These are phyloP conservation scores for Vanrija pseudolonga DNA, from an alignment of 1,284 basidiomycete genomes.

Conservation along the genomic window DNA sequence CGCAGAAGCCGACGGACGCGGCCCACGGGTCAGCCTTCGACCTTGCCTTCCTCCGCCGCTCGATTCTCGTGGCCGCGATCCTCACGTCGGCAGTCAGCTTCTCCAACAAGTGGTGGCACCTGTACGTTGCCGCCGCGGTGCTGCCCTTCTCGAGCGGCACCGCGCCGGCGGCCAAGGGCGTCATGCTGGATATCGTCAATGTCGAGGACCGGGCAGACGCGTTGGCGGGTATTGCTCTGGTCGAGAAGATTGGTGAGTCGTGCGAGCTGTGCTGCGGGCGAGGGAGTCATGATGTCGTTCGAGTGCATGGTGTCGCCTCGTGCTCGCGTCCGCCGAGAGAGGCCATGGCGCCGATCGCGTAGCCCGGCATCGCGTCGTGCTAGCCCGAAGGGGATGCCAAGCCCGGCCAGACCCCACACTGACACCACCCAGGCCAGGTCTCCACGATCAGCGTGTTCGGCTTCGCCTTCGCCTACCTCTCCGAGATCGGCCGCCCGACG, in stretches of 20 bases:
- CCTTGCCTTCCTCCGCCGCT: conserved; percentile 41
- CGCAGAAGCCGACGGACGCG: conserved; percentile 16
- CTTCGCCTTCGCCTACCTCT: conserved; percentile 30
- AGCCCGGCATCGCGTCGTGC: too few species aligned
- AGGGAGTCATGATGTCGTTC: too few species aligned
- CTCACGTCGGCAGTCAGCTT: conserved; percentile 33
- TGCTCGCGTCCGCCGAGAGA: too few species aligned
- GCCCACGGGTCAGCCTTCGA: conserved; percentile 40
- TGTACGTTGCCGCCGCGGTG: conserved; percentile 42
- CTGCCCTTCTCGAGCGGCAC: conserved; percentile 48
- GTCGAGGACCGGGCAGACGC: conserved; percentile 35
- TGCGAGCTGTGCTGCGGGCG: too few species aligned
- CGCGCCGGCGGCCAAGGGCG: conserved; percentile 47
- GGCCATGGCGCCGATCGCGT: too few species aligned
- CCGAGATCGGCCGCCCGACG: conserved; percentile 27
- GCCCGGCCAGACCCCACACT: too few species aligned
- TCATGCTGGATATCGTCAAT: conserved; percentile 44
- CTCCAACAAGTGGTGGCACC: conserved; percentile 31
- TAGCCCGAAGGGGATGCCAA: too few species aligned
- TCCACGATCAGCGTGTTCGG: conserved; percentile 38
- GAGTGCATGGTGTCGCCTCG: too few species aligned
- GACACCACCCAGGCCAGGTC: conserved; percentile 23
- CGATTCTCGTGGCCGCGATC: conserved; percentile 42
- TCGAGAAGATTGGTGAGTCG: conserved; percentile 33
- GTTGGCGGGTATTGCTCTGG: conserved; percentile 42